These are phyloP conservation scores for Ceratobasidium sp. DNA, from an alignment of 1,284 basidiomycete species.

Conservation along the genomic window DNA sequence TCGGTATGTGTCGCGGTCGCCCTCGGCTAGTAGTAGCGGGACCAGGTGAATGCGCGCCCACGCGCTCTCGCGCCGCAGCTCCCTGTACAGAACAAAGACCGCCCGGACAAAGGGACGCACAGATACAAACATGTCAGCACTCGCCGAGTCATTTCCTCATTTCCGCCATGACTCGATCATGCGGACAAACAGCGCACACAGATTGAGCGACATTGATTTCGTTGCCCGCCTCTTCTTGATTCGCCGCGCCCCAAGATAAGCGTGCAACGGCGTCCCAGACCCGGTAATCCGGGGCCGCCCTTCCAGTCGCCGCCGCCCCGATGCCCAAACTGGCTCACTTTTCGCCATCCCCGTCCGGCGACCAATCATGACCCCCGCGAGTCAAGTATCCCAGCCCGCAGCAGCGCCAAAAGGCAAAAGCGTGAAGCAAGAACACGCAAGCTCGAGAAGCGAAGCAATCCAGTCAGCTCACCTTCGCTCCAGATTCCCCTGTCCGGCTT, in stretches of 20 bases:
- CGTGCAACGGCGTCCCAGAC: conserved; percentile 11
- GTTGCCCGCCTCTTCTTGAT: conserved; percentile 10
- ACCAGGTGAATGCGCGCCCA: conserved; percentile 98
- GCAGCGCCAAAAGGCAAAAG: neutral
- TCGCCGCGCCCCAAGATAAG: conserved; percentile 11
- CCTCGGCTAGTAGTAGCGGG: conserved; percentile 91
- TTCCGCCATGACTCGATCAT: conserved; percentile 32
- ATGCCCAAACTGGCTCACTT: conserved; percentile 4
- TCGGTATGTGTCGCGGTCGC: conserved; percentile 90
- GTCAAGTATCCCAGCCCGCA: conserved; percentile 13
- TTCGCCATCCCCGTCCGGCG: conserved; percentile 15
- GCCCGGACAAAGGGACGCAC: conserved; percentile 16
- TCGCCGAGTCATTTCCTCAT: conserved; percentile 20
- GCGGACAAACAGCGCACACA: conserved; percentile 38
- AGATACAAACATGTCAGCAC: conserved; percentile 35
- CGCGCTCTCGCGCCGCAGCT: conserved; percentile 91
- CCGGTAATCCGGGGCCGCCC: conserved; percentile 21
- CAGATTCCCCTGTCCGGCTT: conserved; percentile 87
- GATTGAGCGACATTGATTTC: conserved; percentile 30
- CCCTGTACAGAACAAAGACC: conserved; percentile 64
- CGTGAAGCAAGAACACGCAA: neutral
- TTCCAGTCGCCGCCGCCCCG: conserved; percentile 25
- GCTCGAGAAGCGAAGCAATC: conserved; percentile 46
- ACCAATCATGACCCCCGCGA: conserved; percentile 13
- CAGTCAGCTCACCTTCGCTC: conserved; percentile 79